These are phyloP conservation scores for Pyracantha coccinea DNA, from an alignment of 331 rosid genomes.

Conservation along the genomic window DNA sequence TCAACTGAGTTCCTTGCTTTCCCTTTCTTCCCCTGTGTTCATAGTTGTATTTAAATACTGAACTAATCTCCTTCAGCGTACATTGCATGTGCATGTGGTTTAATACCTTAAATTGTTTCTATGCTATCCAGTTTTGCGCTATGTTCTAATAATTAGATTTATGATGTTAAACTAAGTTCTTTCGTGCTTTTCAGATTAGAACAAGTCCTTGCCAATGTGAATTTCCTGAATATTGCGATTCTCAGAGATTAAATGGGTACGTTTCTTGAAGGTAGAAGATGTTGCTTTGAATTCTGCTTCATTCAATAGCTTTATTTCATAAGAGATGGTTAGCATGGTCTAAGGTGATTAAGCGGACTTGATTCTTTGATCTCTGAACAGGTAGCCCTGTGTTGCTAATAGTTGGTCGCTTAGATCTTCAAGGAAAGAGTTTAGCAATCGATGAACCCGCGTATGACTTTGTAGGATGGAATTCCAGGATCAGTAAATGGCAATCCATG, in stretches of 20 bases:
- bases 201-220: constrained; percentile 58
- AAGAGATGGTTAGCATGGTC: neutral
- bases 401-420: neutral
- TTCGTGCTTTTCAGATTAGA: constrained; percentile 45
- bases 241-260: constrained; percentile 34
- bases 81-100: neutral
- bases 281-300: neutral
- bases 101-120: neutral
- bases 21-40: neutral
- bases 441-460: no score
- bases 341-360: neutral
- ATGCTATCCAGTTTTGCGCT: neutral
- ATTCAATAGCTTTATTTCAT: no score
- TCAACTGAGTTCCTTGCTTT: neutral
- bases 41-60: neutral
- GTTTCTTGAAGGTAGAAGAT: neutral
- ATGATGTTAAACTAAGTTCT: neutral
- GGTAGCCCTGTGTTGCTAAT: neutral
- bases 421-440: neutral
- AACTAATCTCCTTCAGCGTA: neutral
- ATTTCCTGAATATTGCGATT: constrained; percentile 62
- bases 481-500: neutral
- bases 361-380: neutral
- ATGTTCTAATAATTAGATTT: neutral
- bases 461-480: no score